Evolutionary conservation across 2,329 filamentous ascomycete species (phyloP), one percentile per base, ranked within the genome.

Genomic region (Periconia sp.): DNA sequence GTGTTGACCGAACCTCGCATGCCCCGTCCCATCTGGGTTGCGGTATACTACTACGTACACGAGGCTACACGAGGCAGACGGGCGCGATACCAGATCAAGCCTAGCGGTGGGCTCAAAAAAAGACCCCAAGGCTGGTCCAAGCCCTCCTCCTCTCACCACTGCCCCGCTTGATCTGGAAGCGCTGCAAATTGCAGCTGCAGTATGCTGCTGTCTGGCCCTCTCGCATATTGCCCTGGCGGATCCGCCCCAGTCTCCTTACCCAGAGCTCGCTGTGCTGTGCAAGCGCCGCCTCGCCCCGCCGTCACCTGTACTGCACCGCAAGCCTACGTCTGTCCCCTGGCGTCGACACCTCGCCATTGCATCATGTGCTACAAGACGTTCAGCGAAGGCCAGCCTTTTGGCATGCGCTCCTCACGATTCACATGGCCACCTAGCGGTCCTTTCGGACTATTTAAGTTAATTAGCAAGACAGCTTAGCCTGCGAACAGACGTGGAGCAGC

Each of bases 1-100:
- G n/a, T n/a, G n/a, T n/a, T n/a, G n/a, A n/a, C n/a, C n/a, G n/a
- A n/a, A 16, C 16, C 21, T 21, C 22, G 32, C 40, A 32, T 33
- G 30, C 30, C 38, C 25, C 18, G 42, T 43, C 48, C 45, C 40
- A 48, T 42, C 29, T 34, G 44, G n/a, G n/a, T n/a, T n/a, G n/a
- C n/a, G n/a, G n/a, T n/a, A n/a, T n/a, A n/a, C n/a, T n/a, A n/a
- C n/a, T n/a, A n/a, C n/a, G n/a, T n/a, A n/a, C 36, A 32, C 19
- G 15, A 22, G 13, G 24, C 28, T 33, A 4, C 30, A 35, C 39
- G 40, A 52, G 43, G 43, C 43, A 43, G 41, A n/a, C 37, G 22
- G 40, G 10, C 47, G 22, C 43, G 17, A 42, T 40, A 12, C 35
- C 39, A 21, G 16, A 36, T 39, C 15, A 15, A 18, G 22, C 11